Evolutionary conservation across 495 filamentous ascomycete species (phyloP), one percentile per base, ranked within the genome.

Genomic region (Entonaema liquescens): DNA sequence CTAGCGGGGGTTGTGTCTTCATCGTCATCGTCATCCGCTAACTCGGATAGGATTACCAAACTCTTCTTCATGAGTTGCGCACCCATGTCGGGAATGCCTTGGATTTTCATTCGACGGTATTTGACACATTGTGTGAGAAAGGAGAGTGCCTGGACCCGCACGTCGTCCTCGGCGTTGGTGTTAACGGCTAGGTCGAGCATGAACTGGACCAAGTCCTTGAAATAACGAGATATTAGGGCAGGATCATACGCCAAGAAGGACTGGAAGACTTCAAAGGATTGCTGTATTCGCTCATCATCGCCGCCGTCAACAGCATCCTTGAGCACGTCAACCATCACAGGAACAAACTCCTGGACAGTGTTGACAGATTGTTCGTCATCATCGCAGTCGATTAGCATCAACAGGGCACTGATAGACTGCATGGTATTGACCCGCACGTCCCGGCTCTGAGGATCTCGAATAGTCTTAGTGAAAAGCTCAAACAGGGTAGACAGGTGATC

Each of bases 241-340:
- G 91, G 89, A 74, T 98, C 94, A 76, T 92, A 97, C 65, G 92
- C 92, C 31, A 99, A 85, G 65, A 98, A 87, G 33, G 92, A 97
- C 82, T 99, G 96, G 86, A 99, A 97, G 57, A 98, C 94, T 79
- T 99, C 95, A 74, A 99, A 99, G 5, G 90, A 91, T 74, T 95
- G 91, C 80, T 93, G 91, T 55, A 90, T 87, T 67, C 90, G 90
- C 71, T 96, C 94, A 67, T 97, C 95, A 74, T 98, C 90, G 8
- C 88, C 85, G 29, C 86, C 84, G 70, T 91, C 86, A 59, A 98
- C 89, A 23, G 91, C 87, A 52, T 89, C 85, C 83, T 97, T 95
- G 54, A 99, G 86, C 9, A 98, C 92, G 21, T 86, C 86, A 36
- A 98, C 94, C 94, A 98, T 97, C 67, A 88, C 75, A 9, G 95